Percentiles rank a stretch among this genome's conserved stretches.
These are phyloP conservation scores for Punica granatum DNA, from an alignment of 345 rosid species.

Conservation along the genomic window DNA sequence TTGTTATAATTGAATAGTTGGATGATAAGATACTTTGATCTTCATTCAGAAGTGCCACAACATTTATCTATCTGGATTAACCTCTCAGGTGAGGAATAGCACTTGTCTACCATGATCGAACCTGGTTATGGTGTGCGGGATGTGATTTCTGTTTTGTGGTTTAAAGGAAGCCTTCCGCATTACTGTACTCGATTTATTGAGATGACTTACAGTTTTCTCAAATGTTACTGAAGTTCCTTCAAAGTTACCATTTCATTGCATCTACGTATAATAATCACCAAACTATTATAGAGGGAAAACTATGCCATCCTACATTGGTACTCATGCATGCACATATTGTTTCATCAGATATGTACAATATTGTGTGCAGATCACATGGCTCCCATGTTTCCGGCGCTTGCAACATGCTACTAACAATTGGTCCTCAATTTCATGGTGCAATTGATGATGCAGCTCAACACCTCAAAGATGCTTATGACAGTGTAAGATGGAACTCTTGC, in stretches of 20 bases:
- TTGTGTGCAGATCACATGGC: slow-evolving; percentile 95
- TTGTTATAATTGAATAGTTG: neutral
- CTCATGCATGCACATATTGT: neutral
- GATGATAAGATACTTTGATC: neutral
- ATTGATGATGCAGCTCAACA: slow-evolving; percentile 96
- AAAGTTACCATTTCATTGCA: neutral
- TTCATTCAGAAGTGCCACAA: neutral
- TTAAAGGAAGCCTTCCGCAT: slow-evolving; percentile 97
- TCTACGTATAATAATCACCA: neutral
- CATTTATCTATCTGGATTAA: neutral
- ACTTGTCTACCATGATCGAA: slow-evolving; percentile 95
- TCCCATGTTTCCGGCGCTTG: slow-evolving; percentile 99
- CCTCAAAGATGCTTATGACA: slow-evolving; percentile 94
- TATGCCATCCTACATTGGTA: neutral
- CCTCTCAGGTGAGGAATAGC: slow-evolving; percentile 80
- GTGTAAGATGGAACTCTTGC: slow-evolving; percentile 30
- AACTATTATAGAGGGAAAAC: neutral
- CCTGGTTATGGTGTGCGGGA: slow-evolving; percentile 91
- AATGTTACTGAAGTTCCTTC: neutral
- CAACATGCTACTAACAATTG: slow-evolving; percentile 90
- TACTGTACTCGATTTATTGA: slow-evolving; percentile 91
- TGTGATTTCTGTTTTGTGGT: slow-evolving; percentile 94
- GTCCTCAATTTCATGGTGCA: slow-evolving; percentile 98
- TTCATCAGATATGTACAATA: slow-evolving; percentile 86
- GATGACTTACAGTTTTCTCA: slow-evolving; percentile 30